Evolutionary conservation across 2,329 filamentous ascomycete genomes (phyloP).

Genomic region (Bisporella sp.): DNA sequence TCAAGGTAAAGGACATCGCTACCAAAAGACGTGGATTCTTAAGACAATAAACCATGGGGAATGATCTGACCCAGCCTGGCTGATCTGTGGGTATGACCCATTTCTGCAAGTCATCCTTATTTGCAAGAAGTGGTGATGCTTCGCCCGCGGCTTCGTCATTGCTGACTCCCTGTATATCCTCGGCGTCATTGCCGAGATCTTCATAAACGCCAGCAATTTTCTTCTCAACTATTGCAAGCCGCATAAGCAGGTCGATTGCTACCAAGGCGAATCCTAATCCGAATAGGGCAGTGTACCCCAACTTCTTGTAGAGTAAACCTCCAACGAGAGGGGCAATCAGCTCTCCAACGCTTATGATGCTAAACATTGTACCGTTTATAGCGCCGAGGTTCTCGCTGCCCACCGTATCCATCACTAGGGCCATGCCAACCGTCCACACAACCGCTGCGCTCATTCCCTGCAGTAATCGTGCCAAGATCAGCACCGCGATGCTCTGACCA

Average conservation of each 20-base stretch:
- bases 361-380: conserved; percentile 53
- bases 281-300: conserved; percentile 53
- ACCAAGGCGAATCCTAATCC: conserved; percentile 49
- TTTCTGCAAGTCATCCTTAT: conserved; percentile 11
- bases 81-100: conserved; percentile 38
- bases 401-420: conserved; percentile 63
- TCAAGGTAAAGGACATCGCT: conserved; percentile 33
- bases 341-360: conserved; percentile 48
- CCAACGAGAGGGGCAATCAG: conserved; percentile 40
- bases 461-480: conserved; percentile 5
- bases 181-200: not conserved
- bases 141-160: conserved; percentile 10
- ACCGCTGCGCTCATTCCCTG: conserved; percentile 48
- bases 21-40: conserved; percentile 33
- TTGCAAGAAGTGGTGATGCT: conserved; percentile 6
- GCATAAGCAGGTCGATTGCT: conserved; percentile 43
- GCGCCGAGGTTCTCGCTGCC: conserved; percentile 51
- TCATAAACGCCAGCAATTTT: conserved; percentile 36
- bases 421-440: conserved; percentile 66
- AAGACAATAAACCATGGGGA: conserved; percentile 42
- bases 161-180: not conserved
- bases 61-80: conserved; percentile 30
- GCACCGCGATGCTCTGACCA: not conserved
- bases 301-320: conserved; percentile 17
- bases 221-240: conserved; percentile 50